phyloP scores from a whole-genome alignment of 1,284 basidiomycete genomes.

The Tylopilus sp. region DNA sequence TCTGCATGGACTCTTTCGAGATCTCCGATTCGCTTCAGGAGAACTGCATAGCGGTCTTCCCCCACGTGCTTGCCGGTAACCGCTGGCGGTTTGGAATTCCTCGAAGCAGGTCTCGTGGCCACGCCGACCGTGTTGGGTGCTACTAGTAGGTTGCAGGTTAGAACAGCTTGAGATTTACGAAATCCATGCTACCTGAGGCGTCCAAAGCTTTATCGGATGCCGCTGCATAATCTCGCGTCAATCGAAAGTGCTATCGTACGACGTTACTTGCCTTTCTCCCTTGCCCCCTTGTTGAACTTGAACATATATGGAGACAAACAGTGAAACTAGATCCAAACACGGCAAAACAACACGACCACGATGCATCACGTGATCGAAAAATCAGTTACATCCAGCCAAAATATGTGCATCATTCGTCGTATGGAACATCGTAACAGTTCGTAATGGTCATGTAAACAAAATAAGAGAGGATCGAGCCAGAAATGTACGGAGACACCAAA shows the following conservation, averaged over 20 bases:
- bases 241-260: background rate
- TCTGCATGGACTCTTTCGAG: slow-evolving; percentile 61
- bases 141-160: slow-evolving; percentile 25
- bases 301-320: slow-evolving; percentile 21
- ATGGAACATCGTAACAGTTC: slow-evolving; percentile 30
- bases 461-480: slow-evolving; percentile 3
- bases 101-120: slow-evolving; percentile 7
- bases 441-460: slow-evolving; percentile 23
- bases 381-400: slow-evolving; percentile 12
- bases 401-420: slow-evolving; percentile 27
- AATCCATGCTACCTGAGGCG: slow-evolving; percentile 35
- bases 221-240: slow-evolving; percentile 12
- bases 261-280: slow-evolving; percentile 36
- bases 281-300: slow-evolving; percentile 41
- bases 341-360: slow-evolving; percentile 22
- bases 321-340: slow-evolving; percentile 22
- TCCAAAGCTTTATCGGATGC: slow-evolving; percentile 39
- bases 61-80: slow-evolving; percentile 9
- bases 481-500: slow-evolving; percentile 8
- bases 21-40: slow-evolving; percentile 64
- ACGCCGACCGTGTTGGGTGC: slow-evolving; percentile 36
- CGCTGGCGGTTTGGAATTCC: slow-evolving; percentile 11
- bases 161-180: background rate
- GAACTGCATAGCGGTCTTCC: slow-evolving; percentile 46
- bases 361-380: slow-evolving; percentile 24